A percentile compares a stretch with the other conserved stretches of the same genome.
These are phyloP conservation scores for Picea abies DNA, from an alignment of 83 land plant genomes.

Conservation along the genomic window DNA sequence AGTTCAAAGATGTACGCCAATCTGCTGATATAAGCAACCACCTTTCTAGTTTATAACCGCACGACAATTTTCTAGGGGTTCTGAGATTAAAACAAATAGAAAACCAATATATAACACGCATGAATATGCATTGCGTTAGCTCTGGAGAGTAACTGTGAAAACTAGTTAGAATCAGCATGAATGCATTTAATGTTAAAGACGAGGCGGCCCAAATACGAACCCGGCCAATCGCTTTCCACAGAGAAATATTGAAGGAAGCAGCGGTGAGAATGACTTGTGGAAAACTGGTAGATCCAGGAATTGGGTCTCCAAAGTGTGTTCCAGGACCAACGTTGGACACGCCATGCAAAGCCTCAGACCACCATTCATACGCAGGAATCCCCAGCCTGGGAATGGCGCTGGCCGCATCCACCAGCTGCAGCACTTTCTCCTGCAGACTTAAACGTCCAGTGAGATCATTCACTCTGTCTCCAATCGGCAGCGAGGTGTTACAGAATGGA, in stretches of 20 bases:
- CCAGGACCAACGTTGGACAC: constrained; percentile 75
- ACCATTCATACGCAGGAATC: constrained; percentile 75
- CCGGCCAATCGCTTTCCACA: constrained; percentile 74
- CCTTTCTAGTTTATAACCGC: too few relatives aligned
- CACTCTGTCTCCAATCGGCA: constrained; percentile 43
- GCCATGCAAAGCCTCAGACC: constrained; percentile 96
- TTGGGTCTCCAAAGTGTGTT: constrained; percentile 27
- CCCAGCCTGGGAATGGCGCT: constrained; percentile 70
- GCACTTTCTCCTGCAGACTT: constrained; percentile 71
- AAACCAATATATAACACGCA: too few relatives aligned
- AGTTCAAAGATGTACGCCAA: too few relatives aligned
- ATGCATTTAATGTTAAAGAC: too few relatives aligned
- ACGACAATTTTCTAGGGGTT: too few relatives aligned
- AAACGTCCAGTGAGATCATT: constrained; percentile 58
- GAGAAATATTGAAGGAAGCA: constrained; percentile 69
- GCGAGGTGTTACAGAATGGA: constrained; percentile 50
- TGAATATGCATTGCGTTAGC: too few relatives aligned
- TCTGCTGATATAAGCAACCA: too few relatives aligned
- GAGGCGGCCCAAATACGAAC: too few relatives aligned
- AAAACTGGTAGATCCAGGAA: constrained; percentile 68
- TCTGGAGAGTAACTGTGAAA: too few relatives aligned
- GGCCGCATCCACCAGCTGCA: constrained; percentile 64
- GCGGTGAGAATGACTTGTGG: constrained; percentile 74
- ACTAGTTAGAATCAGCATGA: too few relatives aligned
- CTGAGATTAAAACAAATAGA: too few relatives aligned